phyloP scores from a whole-genome alignment of 306 rosid species.

The Gastrolobium villosum region DNA sequence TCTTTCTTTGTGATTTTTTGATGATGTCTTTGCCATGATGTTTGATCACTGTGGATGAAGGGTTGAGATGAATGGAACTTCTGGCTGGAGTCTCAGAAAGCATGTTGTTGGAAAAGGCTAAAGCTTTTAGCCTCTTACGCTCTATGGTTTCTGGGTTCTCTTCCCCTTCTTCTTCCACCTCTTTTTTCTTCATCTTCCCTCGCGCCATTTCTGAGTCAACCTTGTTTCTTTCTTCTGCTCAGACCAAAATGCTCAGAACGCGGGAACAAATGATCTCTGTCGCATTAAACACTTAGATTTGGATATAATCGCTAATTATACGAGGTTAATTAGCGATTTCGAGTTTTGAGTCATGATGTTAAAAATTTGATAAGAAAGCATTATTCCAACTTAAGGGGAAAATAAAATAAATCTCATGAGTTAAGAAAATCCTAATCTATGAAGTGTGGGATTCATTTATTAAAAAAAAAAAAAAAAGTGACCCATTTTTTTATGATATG shows the following conservation, averaged over 20 bases:
- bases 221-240: not conserved
- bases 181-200: conserved; percentile 46
- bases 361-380: no score
- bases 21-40: conserved; percentile 89
- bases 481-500: no score
- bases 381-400: no score
- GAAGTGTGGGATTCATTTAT: no score
- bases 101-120: conserved; percentile 68
- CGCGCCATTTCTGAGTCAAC: conserved; percentile 50
- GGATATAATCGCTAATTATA: no score
- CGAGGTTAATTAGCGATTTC: no score
- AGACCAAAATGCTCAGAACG: not conserved
- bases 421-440: no score
- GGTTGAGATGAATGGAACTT: conserved; percentile 54
- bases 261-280: conserved; percentile 26
- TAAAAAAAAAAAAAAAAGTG: no score
- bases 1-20: conserved; percentile 88
- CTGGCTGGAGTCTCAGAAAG: conserved; percentile 64
- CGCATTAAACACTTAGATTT: no score
- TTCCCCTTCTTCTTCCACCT: not conserved
- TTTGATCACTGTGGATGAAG: conserved; percentile 72
- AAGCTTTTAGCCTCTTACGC: conserved; percentile 80
- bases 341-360: no score
- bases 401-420: no score
- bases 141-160: conserved; percentile 51